Evolutionary conservation across 1,284 basidiomycete genomes (phyloP).

Genomic region (Cutaneotrichosporon dermatis): DNA sequence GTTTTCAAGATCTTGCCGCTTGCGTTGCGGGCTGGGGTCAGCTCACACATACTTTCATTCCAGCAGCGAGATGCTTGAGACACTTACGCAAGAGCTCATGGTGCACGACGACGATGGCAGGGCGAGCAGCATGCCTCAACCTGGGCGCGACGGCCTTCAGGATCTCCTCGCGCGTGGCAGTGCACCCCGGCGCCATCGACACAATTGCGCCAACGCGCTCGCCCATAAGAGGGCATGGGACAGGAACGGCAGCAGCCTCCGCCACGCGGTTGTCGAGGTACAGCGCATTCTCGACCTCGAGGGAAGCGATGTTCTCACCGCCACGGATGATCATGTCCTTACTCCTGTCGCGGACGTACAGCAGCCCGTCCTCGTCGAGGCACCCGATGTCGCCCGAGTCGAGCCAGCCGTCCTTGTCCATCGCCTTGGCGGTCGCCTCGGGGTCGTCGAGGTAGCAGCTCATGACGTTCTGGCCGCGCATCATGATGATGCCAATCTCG

Average conservation of each 20-base stretch:
- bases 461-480: conserved; percentile 42
- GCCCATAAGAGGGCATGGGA: conserved; percentile 36
- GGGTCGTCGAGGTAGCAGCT: conserved; percentile 36
- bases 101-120: conserved; percentile 14
- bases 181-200: conserved; percentile 18
- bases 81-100: conserved; percentile 16
- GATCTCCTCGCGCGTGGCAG: conserved; percentile 4
- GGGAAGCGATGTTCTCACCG: conserved; percentile 40
- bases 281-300: conserved; percentile 42
- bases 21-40: conserved; percentile 11
- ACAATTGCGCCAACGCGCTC: conserved; percentile 40
- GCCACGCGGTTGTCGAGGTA: conserved; percentile 29
- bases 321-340: conserved; percentile 45
- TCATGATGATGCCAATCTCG: conserved; percentile 29
- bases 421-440: conserved; percentile 4
- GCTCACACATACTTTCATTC: too few species aligned
- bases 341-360: conserved; percentile 39
- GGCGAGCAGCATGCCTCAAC: conserved; percentile 17
- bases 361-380: conserved; percentile 34
- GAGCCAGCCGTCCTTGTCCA: conserved; percentile 42
- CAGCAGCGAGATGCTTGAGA: too few species aligned
- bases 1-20: conserved; percentile 17
- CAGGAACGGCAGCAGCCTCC: conserved; percentile 38
- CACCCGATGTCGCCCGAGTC: conserved; percentile 41
- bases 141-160: conserved; percentile 3